Conservation (phyloP, 2,329 filamentous ascomycete species). For the Coniella lustricola region DNA sequence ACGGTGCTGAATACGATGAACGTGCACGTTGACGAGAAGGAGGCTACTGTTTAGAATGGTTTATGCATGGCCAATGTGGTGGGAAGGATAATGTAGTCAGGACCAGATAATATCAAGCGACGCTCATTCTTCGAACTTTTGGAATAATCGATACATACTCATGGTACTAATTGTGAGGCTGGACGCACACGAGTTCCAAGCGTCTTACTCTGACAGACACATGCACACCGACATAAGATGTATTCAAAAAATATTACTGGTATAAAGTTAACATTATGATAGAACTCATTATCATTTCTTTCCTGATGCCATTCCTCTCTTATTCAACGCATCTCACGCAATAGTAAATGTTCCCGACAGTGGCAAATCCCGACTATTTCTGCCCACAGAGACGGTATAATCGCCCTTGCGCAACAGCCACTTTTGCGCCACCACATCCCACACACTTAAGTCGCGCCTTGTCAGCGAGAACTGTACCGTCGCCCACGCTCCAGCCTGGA, state of each 20-base stretch:
- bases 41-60: not conserved
- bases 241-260: too few relatives aligned
- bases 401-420: slow-evolving; percentile 47
- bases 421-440: slow-evolving; percentile 54
- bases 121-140: too few relatives aligned
- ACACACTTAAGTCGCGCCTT: slow-evolving; percentile 58
- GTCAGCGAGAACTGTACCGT: slow-evolving; percentile 47
- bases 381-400: slow-evolving; percentile 39
- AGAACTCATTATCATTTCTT: not conserved
- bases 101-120: too few relatives aligned
- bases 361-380: slow-evolving; percentile 39
- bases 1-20: slow-evolving; percentile 37
- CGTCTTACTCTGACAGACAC: too few relatives aligned
- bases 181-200: too few relatives aligned
- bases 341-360: slow-evolving; percentile 28
- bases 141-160: too few relatives aligned
- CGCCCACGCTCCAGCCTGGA: slow-evolving; percentile 37
- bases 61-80: too few relatives aligned
- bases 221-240: too few relatives aligned
- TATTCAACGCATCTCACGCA: not conserved
- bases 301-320: too few relatives aligned
- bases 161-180: too few relatives aligned
- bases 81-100: too few relatives aligned
- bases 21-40: slow-evolving; percentile 24
- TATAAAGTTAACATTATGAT: too few relatives aligned